phyloP scores from a whole-genome alignment of 148 eudicot genomes.

The Simmondsia chinensis region DNA sequence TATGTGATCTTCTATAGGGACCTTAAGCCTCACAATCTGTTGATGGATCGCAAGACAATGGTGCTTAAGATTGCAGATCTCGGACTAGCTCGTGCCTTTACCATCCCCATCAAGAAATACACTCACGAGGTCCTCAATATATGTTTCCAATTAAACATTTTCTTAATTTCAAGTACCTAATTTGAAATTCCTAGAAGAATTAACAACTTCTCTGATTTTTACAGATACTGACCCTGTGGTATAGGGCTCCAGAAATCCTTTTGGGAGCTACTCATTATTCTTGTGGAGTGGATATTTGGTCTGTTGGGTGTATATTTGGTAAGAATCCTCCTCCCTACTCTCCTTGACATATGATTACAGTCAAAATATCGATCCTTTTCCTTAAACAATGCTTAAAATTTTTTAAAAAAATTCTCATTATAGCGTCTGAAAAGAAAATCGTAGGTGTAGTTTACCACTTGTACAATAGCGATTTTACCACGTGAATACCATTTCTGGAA shows the following conservation, averaged over 20 bases:
- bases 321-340: background rate
- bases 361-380: too few relatives aligned
- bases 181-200: too few relatives aligned
- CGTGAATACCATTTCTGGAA: too few relatives aligned
- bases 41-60: conserved; percentile 80
- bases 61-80: conserved; percentile 89
- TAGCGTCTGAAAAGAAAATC: too few relatives aligned
- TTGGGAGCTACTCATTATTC: conserved; percentile 92
- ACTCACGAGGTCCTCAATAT: conserved; percentile 78
- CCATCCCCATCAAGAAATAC: conserved; percentile 84
- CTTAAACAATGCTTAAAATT: too few relatives aligned
- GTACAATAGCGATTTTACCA: too few relatives aligned
- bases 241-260: conserved; percentile 94
- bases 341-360: too few relatives aligned
- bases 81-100: conserved; percentile 83
- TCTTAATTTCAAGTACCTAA: too few relatives aligned
- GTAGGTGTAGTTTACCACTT: too few relatives aligned
- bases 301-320: conserved; percentile 98
- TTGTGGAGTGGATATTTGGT: conserved; percentile 96
- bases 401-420: too few relatives aligned
- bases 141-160: too few relatives aligned
- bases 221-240: conserved; percentile 95
- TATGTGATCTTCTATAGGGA: conserved; percentile 64
- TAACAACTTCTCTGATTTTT: too few relatives aligned
- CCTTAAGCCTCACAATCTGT: conserved; percentile 94